Conservation (phyloP, 1,284 basidiomycete genomes). For the Irpex rosettiformis region DNA sequence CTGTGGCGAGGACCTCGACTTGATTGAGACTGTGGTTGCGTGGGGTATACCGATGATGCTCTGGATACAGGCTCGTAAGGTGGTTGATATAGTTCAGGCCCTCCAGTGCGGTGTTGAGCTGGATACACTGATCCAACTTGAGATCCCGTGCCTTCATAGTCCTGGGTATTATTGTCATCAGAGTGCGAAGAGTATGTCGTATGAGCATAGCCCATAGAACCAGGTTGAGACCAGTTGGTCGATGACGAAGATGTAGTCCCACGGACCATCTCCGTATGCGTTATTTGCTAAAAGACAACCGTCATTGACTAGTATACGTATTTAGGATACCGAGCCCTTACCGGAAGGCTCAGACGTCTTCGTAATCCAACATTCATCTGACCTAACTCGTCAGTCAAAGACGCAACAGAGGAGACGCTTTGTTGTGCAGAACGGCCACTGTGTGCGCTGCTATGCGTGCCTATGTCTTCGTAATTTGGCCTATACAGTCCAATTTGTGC, state of each 20-base stretch:
- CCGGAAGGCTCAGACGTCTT: conserved; percentile 62
- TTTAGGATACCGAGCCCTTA: conserved; percentile 35
- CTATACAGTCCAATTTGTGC: conserved; percentile 68
- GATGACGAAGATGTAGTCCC: conserved; percentile 37
- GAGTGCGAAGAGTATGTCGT: conserved; percentile 19
- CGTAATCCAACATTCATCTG: conserved; percentile 53
- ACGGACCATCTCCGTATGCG: conserved; percentile 21
- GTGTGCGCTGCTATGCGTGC: conserved; percentile 25
- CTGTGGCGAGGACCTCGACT: conserved; percentile 55
- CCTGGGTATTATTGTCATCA: conserved; percentile 19
- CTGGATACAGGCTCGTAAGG: conserved; percentile 41
- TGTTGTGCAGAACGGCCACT: background rate
- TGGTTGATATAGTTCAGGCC: conserved; percentile 43
- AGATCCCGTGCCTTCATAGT: conserved; percentile 31
- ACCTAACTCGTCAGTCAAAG: conserved; percentile 57
- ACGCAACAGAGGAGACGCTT: conserved; percentile 41
- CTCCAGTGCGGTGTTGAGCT: conserved; percentile 22
- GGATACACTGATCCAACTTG: conserved; percentile 30
- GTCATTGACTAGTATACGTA: background rate
- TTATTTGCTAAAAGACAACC: conserved; percentile 22
- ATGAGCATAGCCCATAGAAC: conserved; percentile 1
- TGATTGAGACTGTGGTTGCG: background rate
- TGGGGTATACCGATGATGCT: background rate
- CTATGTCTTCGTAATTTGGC: conserved; percentile 55
- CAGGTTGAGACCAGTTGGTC: conserved; percentile 27